Percentiles rank a stretch among this genome's conserved stretches.
Evolutionary conservation across 2,329 filamentous ascomycete genomes (phyloP).

Genomic region (Paecilomyces sp.): DNA sequence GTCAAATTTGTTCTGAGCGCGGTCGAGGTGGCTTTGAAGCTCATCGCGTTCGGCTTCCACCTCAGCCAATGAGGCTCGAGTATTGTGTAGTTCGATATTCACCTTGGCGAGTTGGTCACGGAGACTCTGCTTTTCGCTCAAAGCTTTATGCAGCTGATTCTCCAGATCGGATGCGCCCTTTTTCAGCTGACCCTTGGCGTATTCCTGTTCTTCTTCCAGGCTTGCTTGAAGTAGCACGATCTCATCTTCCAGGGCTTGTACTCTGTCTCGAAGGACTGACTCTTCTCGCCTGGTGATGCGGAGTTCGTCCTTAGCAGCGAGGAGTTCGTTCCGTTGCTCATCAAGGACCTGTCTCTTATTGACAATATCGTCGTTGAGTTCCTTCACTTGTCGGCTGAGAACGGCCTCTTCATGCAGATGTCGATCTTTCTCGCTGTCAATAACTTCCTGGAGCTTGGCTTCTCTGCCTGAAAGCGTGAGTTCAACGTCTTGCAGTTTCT

Average conservation of each 20-base stretch:
- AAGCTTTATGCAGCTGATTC: conserved; percentile 48
- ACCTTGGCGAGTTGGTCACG: conserved; percentile 57
- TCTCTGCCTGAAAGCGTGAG: conserved; percentile 63
- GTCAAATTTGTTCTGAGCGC: conserved; percentile 47
- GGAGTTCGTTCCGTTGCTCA: conserved; percentile 59
- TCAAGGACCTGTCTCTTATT: conserved; percentile 60
- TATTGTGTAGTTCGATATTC: conserved; percentile 53
- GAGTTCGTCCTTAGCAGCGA: conserved; percentile 60
- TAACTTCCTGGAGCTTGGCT: conserved; percentile 57
- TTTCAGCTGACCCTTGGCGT: conserved; percentile 50
- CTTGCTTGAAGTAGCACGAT: conserved; percentile 64
- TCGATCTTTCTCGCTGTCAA: conserved; percentile 64
- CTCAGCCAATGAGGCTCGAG: conserved; percentile 52
- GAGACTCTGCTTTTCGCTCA: conserved; percentile 55
- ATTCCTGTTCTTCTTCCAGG: conserved; percentile 58
- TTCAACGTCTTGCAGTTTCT: conserved; percentile 61
- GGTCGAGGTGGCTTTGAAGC: conserved; percentile 54
- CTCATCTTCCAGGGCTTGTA: conserved; percentile 65
- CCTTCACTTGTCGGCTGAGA: conserved; percentile 65
- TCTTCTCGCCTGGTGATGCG: conserved; percentile 60
- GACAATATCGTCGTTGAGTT: conserved; percentile 64
- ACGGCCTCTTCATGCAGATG: conserved; percentile 65
- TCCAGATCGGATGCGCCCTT: conserved; percentile 54
- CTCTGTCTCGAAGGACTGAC: conserved; percentile 56
- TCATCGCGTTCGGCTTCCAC: conserved; percentile 61